phyloP scores from a whole-genome alignment of 306 rosid species.

The Cucurbita ficifolia region DNA sequence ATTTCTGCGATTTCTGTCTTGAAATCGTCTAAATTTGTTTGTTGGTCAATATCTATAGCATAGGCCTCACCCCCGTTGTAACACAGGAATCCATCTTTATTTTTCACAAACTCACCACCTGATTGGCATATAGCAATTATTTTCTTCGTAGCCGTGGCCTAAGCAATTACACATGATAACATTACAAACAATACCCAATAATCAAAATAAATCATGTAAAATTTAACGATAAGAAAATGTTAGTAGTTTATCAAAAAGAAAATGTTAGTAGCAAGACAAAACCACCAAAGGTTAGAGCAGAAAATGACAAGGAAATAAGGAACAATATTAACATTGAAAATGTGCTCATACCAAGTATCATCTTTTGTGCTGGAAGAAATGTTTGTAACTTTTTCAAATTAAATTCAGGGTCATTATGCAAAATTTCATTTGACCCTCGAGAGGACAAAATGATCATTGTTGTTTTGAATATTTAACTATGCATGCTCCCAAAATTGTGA shows the following conservation, averaged over 20 bases:
- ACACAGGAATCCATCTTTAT: constrained; percentile 59
- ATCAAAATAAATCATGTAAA: neutral
- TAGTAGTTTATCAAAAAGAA: neutral
- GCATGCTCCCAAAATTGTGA: neutral
- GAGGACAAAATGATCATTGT: neutral
- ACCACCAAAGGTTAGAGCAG: neutral
- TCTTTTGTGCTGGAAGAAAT: neutral
- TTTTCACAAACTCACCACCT: constrained; percentile 71
- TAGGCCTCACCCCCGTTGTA: constrained; percentile 85
- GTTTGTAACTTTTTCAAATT: neutral
- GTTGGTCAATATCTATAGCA: constrained; percentile 66
- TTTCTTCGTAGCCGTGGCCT: constrained; percentile 61
- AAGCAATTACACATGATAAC: neutral
- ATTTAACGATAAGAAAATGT: neutral
- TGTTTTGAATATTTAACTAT: neutral
- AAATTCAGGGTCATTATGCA: neutral
- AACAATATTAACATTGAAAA: neutral
- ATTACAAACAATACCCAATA: neutral
- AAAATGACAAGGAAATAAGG: neutral
- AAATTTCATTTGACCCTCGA: neutral
- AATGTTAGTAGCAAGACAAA: neutral
- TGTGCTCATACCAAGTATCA: neutral
- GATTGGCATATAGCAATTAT: constrained; percentile 89
- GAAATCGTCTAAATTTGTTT: constrained; percentile 50
- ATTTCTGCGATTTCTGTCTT: constrained; percentile 72